Conservation (phyloP, 2,329 filamentous ascomycete genomes). For the Monilinia vaccinii-corymbosi region DNA sequence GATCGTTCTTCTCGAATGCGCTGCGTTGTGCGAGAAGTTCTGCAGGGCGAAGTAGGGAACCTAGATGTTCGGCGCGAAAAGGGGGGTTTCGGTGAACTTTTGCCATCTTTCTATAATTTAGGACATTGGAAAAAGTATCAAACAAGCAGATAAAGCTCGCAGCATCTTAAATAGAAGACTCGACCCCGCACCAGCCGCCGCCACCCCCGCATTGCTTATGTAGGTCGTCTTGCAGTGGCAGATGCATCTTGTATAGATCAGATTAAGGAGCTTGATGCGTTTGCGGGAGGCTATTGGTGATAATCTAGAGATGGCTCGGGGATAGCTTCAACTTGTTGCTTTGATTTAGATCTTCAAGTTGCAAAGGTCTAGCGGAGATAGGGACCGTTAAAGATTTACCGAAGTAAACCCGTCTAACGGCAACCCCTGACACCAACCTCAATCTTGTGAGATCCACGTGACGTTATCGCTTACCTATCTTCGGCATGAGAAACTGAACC, state of each 20-base stretch:
- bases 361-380: not conserved
- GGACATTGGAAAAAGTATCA: not conserved
- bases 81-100: slow-evolving; percentile 31
- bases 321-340: no score
- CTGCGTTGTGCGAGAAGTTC: slow-evolving; percentile 47
- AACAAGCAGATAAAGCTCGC: not conserved
- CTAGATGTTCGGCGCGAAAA: slow-evolving; percentile 56
- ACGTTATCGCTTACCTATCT: not conserved
- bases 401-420: not conserved
- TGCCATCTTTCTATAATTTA: slow-evolving; percentile 9
- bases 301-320: not conserved
- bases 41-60: slow-evolving; percentile 52
- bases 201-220: not conserved
- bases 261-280: not conserved
- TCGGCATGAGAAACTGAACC: not conserved
- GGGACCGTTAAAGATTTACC: not conserved
- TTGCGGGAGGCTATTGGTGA: not conserved
- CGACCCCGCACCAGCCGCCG: not conserved
- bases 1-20: slow-evolving; percentile 43
- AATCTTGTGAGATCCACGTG: not conserved
- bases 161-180: not conserved
- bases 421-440: not conserved
- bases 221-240: not conserved
- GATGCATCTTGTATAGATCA: not conserved
- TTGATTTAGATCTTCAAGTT: not conserved